phyloP scores from a whole-genome alignment of 192 early-diverging fungal species.

The Backusella macrospora region DNA sequence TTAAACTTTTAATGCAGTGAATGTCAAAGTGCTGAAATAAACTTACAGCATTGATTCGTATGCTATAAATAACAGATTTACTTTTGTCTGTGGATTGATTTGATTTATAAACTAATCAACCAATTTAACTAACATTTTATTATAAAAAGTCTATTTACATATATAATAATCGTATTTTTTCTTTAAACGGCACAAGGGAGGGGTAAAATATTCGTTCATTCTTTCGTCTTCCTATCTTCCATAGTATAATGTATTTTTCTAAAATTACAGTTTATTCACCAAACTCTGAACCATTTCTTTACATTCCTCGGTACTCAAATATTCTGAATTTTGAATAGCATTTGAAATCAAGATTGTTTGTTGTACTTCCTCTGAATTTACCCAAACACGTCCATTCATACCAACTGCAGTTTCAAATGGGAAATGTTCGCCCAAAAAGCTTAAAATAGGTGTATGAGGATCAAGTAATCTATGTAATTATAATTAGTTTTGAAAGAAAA shows the following conservation, averaged over 20 bases:
- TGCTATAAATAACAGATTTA: too few species aligned
- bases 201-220: not conserved
- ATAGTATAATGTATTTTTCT: too few species aligned
- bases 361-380: constrained; percentile 65
- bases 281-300: constrained; percentile 44
- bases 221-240: not conserved
- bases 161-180: too few species aligned
- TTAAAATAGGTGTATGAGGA: constrained; percentile 71
- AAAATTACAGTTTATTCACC: constrained; percentile 23
- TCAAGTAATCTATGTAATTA: constrained; percentile 60
- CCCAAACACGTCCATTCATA: constrained; percentile 94
- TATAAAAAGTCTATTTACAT: too few species aligned
- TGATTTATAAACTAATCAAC: too few species aligned
- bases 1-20: not conserved
- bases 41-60: too few species aligned
- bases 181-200: not conserved
- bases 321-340: constrained; percentile 76
- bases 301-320: constrained; percentile 59
- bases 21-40: not conserved
- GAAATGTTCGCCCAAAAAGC: constrained; percentile 67
- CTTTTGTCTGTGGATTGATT: too few species aligned
- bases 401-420: constrained; percentile 91
- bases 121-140: too few species aligned
- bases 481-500: not conserved
- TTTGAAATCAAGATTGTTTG: constrained; percentile 71